Percentiles rank a stretch among this genome's conserved stretches.
Conservation (phyloP, 2,329 filamentous ascomycete species). For the Hypocreales sp. region DNA sequence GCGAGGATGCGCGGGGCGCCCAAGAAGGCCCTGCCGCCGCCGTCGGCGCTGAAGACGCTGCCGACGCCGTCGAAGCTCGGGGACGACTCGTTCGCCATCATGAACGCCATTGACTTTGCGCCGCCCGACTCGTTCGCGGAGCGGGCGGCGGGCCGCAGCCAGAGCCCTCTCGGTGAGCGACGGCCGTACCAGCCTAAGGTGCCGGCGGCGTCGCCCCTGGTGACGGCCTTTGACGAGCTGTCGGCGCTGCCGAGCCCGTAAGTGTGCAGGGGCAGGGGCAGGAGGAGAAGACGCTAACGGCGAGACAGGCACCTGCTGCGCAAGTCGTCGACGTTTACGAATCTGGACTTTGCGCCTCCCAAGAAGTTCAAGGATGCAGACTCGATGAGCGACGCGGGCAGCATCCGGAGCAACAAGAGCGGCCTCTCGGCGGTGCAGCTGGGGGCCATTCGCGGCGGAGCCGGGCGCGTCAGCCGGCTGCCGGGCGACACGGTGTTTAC, state of each 20-base stretch:
- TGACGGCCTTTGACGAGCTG: slow-evolving; percentile 76
- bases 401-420: slow-evolving; percentile 48
- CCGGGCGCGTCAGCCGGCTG: slow-evolving; percentile 73
- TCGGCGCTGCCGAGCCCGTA: slow-evolving; percentile 77
- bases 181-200: slow-evolving; percentile 62
- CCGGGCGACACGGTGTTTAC: slow-evolving; percentile 73
- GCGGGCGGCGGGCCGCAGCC: slow-evolving; percentile 50
- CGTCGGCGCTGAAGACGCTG: slow-evolving; percentile 55
- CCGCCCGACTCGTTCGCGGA: slow-evolving; percentile 56
- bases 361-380: slow-evolving; percentile 53
- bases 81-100: slow-evolving; percentile 62
- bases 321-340: slow-evolving; percentile 66
- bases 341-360: slow-evolving; percentile 66
- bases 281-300: slow-evolving; percentile 2
- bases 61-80: slow-evolving; percentile 75
- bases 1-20: slow-evolving; percentile 25
- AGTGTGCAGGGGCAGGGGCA: slow-evolving; percentile 25
- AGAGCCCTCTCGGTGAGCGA: slow-evolving; percentile 48
- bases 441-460: slow-evolving; percentile 62
- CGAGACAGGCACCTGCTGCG: slow-evolving; percentile 47
- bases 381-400: slow-evolving; percentile 48
- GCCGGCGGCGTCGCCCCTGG: slow-evolving; percentile 62
- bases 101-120: slow-evolving; percentile 67
- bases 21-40: slow-evolving; percentile 48
- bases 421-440: slow-evolving; percentile 59